Conservation (phyloP, 2,329 filamentous ascomycete species). For the Madurella mycetomatis region DNA sequence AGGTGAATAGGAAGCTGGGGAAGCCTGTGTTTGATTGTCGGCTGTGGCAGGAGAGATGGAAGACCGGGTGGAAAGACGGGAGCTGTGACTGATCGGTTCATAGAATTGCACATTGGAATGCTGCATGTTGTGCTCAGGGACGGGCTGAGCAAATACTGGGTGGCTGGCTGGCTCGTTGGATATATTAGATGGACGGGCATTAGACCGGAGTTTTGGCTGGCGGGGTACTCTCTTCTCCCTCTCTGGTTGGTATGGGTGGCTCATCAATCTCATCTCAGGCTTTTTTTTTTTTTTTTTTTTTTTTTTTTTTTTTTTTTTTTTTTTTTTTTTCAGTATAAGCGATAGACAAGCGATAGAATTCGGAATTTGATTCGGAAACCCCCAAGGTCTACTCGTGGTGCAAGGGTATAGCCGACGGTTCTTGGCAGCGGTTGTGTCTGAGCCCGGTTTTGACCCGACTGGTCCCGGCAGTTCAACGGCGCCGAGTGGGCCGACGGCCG, state of each 20-base stretch:
- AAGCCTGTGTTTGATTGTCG: conserved; percentile 88
- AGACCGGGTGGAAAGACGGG: conserved; percentile 77
- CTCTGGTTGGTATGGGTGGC: neutral
- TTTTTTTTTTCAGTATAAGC: neutral
- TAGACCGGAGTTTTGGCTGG: conserved; percentile 9
- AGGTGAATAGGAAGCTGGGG: conserved; percentile 82
- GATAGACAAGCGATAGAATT: neutral
- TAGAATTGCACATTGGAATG: neutral
- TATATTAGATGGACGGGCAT: neutral
- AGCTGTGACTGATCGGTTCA: conserved; percentile 43
- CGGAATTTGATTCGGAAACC: neutral
- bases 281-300: too few species aligned
- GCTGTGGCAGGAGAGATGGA: conserved; percentile 91
- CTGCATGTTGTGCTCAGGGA: neutral
- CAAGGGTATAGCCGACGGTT: neutral
- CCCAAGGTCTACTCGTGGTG: neutral
- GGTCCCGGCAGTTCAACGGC: neutral
- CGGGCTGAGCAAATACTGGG: neutral
- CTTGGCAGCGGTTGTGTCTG: conserved; percentile 2
- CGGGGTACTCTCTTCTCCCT: neutral
- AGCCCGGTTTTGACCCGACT: neutral
- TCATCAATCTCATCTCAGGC: conserved; percentile 11
- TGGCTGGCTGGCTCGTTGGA: neutral
- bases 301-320: too few species aligned
- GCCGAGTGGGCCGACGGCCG: neutral